Percentiles rank a stretch among this genome's conserved stretches.
Conservation (phyloP, 108 stramenopile species). For the Fistulifera solaris region DNA sequence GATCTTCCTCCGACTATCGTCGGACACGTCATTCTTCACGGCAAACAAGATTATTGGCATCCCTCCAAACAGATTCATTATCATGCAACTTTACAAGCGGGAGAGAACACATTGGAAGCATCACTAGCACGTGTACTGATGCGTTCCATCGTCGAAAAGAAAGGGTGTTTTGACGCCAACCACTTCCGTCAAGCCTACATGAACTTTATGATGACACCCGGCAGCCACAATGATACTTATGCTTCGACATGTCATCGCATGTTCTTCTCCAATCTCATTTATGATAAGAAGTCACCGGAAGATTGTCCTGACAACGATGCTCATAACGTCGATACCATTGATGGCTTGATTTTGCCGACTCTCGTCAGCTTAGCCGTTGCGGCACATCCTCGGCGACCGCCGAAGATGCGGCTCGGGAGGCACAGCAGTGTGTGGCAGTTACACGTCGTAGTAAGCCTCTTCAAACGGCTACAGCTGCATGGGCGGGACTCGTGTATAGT, state of each 20-base stretch:
- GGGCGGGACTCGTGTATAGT: constrained; percentile 18
- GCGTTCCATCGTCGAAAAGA: constrained; percentile 39
- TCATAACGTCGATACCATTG: constrained; percentile 88
- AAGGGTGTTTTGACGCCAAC: constrained; percentile 38
- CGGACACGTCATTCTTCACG: constrained; percentile 84
- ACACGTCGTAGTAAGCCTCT: constrained; percentile 29
- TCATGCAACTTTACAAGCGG: constrained; percentile 65
- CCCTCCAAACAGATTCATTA: constrained; percentile 68
- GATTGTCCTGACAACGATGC: constrained; percentile 86
- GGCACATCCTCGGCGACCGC: constrained; percentile 14
- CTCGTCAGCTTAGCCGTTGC: constrained; percentile 45
- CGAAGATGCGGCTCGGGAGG: constrained; percentile 8
- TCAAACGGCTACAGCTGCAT: constrained; percentile 9
- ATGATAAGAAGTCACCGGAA: constrained; percentile 31
- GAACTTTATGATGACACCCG: constrained; percentile 76
- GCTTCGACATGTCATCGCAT: constrained; percentile 86
- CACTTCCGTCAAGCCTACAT: constrained; percentile 71
- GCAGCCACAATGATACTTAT: constrained; percentile 83
- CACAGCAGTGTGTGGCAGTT: constrained; percentile 43
- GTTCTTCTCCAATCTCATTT: constrained; percentile 81
- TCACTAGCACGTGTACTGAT: constrained; percentile 59
- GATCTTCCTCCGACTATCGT: constrained; percentile 39
- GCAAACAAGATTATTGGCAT: constrained; percentile 69
- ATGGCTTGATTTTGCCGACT: constrained; percentile 68
- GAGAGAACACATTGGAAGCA: constrained; percentile 80